phyloP scores from a whole-genome alignment of 176 grass and related monocot genomes.

The Thinopyrum elongatum region DNA sequence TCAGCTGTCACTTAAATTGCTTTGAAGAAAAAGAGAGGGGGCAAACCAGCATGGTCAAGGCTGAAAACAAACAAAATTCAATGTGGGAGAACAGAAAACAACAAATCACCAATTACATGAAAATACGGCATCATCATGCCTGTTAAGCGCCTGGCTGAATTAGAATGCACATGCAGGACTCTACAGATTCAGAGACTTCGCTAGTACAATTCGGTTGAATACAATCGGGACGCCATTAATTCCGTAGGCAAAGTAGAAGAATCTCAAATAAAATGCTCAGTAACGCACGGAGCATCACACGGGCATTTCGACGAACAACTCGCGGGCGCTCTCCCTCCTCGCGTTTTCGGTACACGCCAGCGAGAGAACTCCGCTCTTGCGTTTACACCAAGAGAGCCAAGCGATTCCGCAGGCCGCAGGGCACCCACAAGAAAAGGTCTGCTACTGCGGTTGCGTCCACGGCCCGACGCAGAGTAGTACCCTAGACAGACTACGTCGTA shows the following conservation, averaged over 20 bases:
- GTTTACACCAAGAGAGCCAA: background rate
- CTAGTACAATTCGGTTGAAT: background rate
- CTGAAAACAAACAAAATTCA: background rate
- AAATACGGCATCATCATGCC: background rate
- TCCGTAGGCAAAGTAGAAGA: background rate
- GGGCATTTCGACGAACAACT: slow-evolving; percentile 27
- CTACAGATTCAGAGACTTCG: background rate
- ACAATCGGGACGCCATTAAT: background rate
- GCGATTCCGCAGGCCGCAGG: background rate
- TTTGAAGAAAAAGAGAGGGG: background rate
- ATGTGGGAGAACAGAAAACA: background rate
- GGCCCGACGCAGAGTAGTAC: background rate
- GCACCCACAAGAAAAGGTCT: background rate
- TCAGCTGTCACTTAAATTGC: background rate
- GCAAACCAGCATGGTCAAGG: background rate
- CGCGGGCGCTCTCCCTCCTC: background rate
- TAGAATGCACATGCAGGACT: background rate
- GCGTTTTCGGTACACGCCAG: too few species aligned
- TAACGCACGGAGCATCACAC: background rate
- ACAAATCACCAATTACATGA: background rate
- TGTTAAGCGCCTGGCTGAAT: background rate
- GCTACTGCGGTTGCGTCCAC: background rate
- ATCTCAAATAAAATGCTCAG: background rate
- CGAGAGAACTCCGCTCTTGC: background rate
- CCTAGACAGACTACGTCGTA: too few species aligned